Base-by-base conservation (phyloP, 2,329 filamentous ascomycete species). In the Aspergillus sergii region DNA sequence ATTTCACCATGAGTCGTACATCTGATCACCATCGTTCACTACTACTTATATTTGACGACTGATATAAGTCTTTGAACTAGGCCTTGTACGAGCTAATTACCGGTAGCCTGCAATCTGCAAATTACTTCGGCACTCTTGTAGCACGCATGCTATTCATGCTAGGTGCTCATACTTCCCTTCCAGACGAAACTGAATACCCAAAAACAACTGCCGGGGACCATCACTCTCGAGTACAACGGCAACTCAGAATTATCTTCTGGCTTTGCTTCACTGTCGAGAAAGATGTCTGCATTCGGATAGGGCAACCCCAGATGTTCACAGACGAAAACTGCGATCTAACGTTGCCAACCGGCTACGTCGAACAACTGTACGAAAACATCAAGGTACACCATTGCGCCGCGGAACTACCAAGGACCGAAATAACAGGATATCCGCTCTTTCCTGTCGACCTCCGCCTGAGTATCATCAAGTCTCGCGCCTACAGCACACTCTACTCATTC, bases 241-340 rank as follows among this genome's bases (percentile, higher is more conserved):
- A 79, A 36, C 60, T 76, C 5, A 76, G 78, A 7, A 75, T 76
- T 57, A 46, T 87, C 0, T 88, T 88, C 67, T 88, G 86, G 85
- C 67, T 87, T 7, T 82, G 81, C 64, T 87, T 86, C 61, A 77
- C 77, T 2, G 72, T 85, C 11, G 85, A 88, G 66, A 87, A 86
- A 63, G 85, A 87, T n/a, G 77, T 86, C 14, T 76, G 83, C 0
- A 74, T 88, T 0, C 80, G 85, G 4, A 84, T 81, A 0, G 84
- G 84, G 0, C 84, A 85, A 55, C 84, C 84, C 0, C 84, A 85
- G 1, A 72, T 78, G 1, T 81, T 86, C 23, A 71, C 75, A 4
- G 83, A 86, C 58, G 81, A 84, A 19, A 81, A 84, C 59, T 86
- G 85, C 65, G 84, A 86, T 66, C 73, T 86, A 16, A 81, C 82